These are phyloP conservation scores for Diatrype stigma DNA, from an alignment of 2,329 filamentous ascomycete genomes.

Conservation along the genomic window DNA sequence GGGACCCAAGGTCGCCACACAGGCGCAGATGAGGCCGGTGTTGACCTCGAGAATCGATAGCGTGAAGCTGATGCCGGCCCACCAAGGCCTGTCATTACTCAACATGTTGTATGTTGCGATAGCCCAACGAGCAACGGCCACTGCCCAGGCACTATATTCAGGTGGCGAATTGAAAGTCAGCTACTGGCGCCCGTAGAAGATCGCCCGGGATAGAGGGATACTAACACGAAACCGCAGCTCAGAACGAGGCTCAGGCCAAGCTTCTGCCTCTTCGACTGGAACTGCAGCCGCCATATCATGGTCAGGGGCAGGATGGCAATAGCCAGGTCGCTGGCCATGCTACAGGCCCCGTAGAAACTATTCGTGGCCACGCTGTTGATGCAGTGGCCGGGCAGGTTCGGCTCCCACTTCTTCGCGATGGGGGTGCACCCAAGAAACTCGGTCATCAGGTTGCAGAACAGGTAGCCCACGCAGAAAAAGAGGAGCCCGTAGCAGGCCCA, in stretches of 20 bases:
- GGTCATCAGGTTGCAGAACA: conserved; percentile 54
- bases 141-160: conserved; percentile 21
- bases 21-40: conserved; percentile 26
- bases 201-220: background rate
- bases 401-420: conserved; percentile 23
- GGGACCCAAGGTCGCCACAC: conserved; percentile 23
- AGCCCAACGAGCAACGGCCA: conserved; percentile 23
- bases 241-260: conserved; percentile 25
- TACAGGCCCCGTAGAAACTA: conserved; percentile 24
- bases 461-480: conserved; percentile 46
- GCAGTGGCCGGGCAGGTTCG: conserved; percentile 19
- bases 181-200: background rate
- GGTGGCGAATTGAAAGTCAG: conserved; percentile 10
- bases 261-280: conserved; percentile 22
- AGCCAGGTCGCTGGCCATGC: conserved; percentile 27
- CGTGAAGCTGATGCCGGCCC: conserved; percentile 25
- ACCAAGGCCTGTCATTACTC: conserved; percentile 25
- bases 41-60: conserved; percentile 28
- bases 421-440: conserved; percentile 26
- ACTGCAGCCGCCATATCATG: conserved; percentile 24
- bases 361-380: conserved; percentile 23
- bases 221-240: conserved; percentile 24
- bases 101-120: conserved; percentile 26
- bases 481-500: conserved; percentile 24
- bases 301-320: conserved; percentile 24